Conservation (phyloP, 345 rosid genomes). For the Gossypium sturtianum region DNA sequence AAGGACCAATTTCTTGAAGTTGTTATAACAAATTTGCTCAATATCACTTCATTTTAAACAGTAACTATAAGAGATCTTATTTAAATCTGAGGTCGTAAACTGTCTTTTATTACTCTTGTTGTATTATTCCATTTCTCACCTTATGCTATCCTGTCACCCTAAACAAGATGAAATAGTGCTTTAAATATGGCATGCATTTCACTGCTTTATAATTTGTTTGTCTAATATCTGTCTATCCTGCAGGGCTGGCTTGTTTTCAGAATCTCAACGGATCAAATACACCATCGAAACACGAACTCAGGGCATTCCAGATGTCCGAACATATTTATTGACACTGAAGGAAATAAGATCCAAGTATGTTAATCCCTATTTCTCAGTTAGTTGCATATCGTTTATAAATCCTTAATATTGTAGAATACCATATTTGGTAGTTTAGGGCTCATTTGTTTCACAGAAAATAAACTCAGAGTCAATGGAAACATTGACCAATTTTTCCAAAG, state of each 20-base stretch:
- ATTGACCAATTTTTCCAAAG: not conserved
- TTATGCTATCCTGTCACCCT: not conserved
- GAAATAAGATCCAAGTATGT: constrained; percentile 70
- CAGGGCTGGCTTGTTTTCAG: constrained; percentile 87
- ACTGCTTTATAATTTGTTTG: not conserved
- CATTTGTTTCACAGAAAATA: not conserved
- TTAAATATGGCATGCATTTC: constrained; percentile 5
- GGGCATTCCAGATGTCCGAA: constrained; percentile 82
- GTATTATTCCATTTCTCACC: not conserved
- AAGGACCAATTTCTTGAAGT: not conserved
- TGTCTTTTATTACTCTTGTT: not conserved
- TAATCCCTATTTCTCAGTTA: not conserved
- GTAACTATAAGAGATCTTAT: not conserved
- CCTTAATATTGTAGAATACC: not conserved
- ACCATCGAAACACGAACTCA: constrained; percentile 62
- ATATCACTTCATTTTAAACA: not conserved
- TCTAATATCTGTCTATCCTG: constrained; percentile 8
- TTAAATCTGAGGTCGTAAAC: not conserved
- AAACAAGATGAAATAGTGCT: not conserved
- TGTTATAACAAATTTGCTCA: not conserved
- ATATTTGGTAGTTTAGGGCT: not conserved
- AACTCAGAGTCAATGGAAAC: not conserved
- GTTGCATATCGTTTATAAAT: not conserved
- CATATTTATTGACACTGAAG: constrained; percentile 66
- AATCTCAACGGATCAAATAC: constrained; percentile 65